Base-by-base conservation (phyloP, 345 rosid genomes). In the Eucalyptus microcorys region DNA sequence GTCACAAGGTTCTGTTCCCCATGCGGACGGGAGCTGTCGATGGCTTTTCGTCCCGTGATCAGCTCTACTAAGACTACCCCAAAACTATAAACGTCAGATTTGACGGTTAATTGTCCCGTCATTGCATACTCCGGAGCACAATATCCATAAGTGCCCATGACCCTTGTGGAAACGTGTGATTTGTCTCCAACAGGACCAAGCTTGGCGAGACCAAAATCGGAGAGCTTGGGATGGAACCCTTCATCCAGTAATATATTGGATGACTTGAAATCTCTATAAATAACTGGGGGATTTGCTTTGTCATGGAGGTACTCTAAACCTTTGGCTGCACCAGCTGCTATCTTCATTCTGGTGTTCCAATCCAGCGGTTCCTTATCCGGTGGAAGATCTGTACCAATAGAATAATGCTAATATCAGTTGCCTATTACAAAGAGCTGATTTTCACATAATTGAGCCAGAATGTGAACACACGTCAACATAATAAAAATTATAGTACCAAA, bases 61-160 rank as follows among this genome's bases (percentile, higher is more conserved):
- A 97, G 93, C 93, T 97, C 99, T n/a, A 96, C 92, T 89, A 97
- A 95, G 50, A 96, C 98, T 9, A 97, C 99, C 59, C 99, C 99
- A 45, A 97, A 97, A 91, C 99, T 96, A 86, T 97, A 97, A 7
- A 96, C 99, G 40, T 97, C 99, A 76, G 99, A 97, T 90, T 96
- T 97, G 45, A 96, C 96, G 0, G 99, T 97, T 89, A 97, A 91
- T 79, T 97, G 99, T 79, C 99, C 99, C 3, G 99, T 97, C 99
- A 97, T 97, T 89, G 99, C 98, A 57, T 97, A 97, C 89, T 97
- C 99, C 3, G 99, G 99, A 89, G 99, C 99, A 92, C 99, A 97
- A 87, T 97, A 96, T 55, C 99, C 99, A 88, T 97, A 97, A 34
- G 99, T 97, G 32, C 99, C 99, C 99, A 96, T 97, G 85, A 97